These are phyloP conservation scores for Blastocystis sp. DNA, from an alignment of 352 stramenopile genomes.

Conservation along the genomic window DNA sequence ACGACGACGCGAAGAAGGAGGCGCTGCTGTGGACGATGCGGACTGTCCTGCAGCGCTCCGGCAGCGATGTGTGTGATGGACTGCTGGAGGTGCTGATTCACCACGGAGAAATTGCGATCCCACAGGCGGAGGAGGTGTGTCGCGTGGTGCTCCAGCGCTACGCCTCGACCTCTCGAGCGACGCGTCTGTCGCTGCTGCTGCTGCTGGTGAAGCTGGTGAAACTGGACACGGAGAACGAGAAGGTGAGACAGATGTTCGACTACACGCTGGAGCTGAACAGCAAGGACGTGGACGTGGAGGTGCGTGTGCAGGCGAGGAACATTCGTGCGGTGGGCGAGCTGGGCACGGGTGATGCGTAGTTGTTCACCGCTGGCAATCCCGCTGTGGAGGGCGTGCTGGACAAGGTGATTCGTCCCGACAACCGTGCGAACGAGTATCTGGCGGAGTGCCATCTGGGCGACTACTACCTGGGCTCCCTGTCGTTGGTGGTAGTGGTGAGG, in stretches of 20 bases:
- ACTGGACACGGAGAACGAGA: slow-evolving; percentile 70
- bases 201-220: slow-evolving; percentile 74
- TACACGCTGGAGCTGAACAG: slow-evolving; percentile 78
- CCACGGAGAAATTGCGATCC: slow-evolving; percentile 67
- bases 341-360: not conserved
- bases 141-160: slow-evolving; percentile 72
- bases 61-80: slow-evolving; percentile 72
- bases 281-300: slow-evolving; percentile 76
- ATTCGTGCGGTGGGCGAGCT: slow-evolving; percentile 67
- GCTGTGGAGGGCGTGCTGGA: not conserved
- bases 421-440: slow-evolving; percentile 22
- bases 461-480: slow-evolving; percentile 14
- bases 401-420: not conserved
- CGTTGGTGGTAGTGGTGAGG: not conserved
- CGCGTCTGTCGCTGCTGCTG: slow-evolving; percentile 72
- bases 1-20: not conserved
- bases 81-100: slow-evolving; percentile 77
- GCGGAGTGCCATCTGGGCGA: not conserved
- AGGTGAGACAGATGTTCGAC: slow-evolving; percentile 73
- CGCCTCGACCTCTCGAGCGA: slow-evolving; percentile 72
- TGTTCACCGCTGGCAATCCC: not conserved
- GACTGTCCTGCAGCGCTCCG: slow-evolving; percentile 71
- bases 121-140: slow-evolving; percentile 71
- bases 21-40: slow-evolving; percentile 56
- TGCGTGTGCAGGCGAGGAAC: slow-evolving; percentile 74